Evolutionary conservation across 1,139 yeast species (phyloP).

Genomic region (Pichia sorboxylosa): DNA sequence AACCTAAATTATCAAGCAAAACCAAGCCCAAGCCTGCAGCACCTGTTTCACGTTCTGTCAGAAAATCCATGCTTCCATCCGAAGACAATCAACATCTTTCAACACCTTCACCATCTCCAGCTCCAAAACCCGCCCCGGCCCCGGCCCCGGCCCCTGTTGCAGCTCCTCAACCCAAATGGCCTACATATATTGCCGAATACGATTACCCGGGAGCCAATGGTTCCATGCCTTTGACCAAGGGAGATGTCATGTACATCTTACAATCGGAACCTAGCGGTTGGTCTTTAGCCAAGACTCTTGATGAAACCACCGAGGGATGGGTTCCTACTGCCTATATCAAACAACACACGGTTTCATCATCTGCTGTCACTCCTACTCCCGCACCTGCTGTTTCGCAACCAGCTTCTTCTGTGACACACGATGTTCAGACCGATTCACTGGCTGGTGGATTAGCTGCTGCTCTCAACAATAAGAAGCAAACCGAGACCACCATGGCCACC

Average conservation of each 20-base stretch:
- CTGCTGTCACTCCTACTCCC: slow-evolving; percentile 11
- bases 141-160: slow-evolving; percentile 64
- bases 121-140: slow-evolving; percentile 25
- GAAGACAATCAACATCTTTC: slow-evolving; percentile 1
- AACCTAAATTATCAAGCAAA: slow-evolving; percentile 15
- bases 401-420: slow-evolving; percentile 10
- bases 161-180: slow-evolving; percentile 50
- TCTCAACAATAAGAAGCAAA: slow-evolving; percentile 52
- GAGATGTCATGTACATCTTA: slow-evolving; percentile 60
- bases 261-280: slow-evolving; percentile 75
- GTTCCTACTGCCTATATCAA: slow-evolving; percentile 87
- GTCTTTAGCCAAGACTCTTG: slow-evolving; percentile 76
- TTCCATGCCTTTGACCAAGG: slow-evolving; percentile 66
- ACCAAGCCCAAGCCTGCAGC: slow-evolving; percentile 14
- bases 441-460: slow-evolving; percentile 70
- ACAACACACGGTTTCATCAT: slow-evolving; percentile 28
- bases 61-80: slow-evolving; percentile 12
- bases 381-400: background rate
- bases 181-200: slow-evolving; percentile 76
- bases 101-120: slow-evolving; percentile 6
- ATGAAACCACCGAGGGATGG: slow-evolving; percentile 85
- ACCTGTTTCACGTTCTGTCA: slow-evolving; percentile 17
- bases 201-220: slow-evolving; percentile 85
- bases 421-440: slow-evolving; percentile 19
- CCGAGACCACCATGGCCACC: slow-evolving; percentile 60